Evolutionary conservation across 2,329 filamentous ascomycete species (phyloP).

Genomic region (Phyllosticta citriasiana): DNA sequence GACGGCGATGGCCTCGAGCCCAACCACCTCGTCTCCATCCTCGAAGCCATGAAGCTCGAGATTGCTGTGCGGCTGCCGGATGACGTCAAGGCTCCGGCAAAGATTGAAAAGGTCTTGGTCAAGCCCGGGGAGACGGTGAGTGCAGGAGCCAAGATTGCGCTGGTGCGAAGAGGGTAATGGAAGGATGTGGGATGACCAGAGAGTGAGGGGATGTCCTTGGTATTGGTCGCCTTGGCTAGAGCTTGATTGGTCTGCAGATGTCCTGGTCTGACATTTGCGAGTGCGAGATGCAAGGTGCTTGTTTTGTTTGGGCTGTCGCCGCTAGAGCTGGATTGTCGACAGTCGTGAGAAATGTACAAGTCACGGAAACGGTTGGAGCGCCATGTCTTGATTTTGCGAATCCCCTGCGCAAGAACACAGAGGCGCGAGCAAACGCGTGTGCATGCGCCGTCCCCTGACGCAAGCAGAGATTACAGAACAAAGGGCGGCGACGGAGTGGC

Average conservation of each 20-base stretch:
- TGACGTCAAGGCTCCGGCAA: slow-evolving; percentile 16
- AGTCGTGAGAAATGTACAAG: neutral
- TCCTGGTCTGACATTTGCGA: neutral
- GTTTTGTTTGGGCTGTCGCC: neutral
- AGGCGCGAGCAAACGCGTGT: neutral
- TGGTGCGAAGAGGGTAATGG: slow-evolving; percentile 14
- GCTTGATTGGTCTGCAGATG: neutral
- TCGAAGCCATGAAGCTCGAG: slow-evolving; percentile 39
- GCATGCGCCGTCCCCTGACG: neutral
- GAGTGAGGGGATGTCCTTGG: neutral
- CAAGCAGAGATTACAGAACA: neutral
- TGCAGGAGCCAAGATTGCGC: slow-evolving; percentile 25
- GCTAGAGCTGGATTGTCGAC: neutral
- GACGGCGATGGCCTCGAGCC: slow-evolving; percentile 27
- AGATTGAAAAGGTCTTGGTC: slow-evolving; percentile 33
- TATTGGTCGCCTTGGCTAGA: neutral
- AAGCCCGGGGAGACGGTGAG: slow-evolving; percentile 31
- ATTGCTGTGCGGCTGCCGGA: slow-evolving; percentile 34
- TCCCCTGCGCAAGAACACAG: neutral
- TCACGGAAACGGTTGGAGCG: neutral
- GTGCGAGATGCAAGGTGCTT: neutral
- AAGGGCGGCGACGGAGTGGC: neutral
- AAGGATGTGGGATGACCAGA: neutral
- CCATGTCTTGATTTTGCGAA: neutral
- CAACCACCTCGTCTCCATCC: slow-evolving; percentile 28